A percentile compares a stretch with the other conserved stretches of the same genome.
These are phyloP conservation scores for Turnera subulata DNA, from an alignment of 345 rosid species.

Conservation along the genomic window DNA sequence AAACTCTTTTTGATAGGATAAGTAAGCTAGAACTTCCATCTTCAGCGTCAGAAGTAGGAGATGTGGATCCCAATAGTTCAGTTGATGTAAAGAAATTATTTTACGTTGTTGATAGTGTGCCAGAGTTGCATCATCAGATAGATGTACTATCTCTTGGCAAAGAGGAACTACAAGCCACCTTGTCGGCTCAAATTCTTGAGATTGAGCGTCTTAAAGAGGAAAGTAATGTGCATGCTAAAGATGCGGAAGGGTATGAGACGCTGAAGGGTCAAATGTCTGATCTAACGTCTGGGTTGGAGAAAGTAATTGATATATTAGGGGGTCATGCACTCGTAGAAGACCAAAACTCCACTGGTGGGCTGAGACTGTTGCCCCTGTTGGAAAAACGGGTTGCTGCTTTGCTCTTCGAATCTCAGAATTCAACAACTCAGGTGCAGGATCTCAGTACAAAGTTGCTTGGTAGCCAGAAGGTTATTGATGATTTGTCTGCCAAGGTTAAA, in stretches of 20 bases:
- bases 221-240: conserved; percentile 27
- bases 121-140: conserved; percentile 51
- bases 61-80: conserved; percentile 33
- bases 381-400: conserved; percentile 50
- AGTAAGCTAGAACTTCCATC: conserved; percentile 41
- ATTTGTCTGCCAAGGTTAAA: conserved; percentile 51
- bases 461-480: conserved; percentile 64
- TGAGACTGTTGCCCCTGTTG: conserved; percentile 41
- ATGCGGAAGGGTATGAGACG: conserved; percentile 40
- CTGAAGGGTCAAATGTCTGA: conserved; percentile 48
- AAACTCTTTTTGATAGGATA: conserved; percentile 53
- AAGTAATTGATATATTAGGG: conserved; percentile 41
- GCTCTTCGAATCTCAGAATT: conserved; percentile 54
- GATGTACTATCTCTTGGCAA: conserved; percentile 41
- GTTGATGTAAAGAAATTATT: conserved; percentile 52
- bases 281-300: conserved; percentile 49
- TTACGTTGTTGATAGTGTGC: conserved; percentile 46
- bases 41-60: conserved; percentile 31
- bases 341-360: conserved; percentile 31
- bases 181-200: conserved; percentile 49
- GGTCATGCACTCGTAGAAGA: conserved; percentile 39
- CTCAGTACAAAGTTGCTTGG: conserved; percentile 53
- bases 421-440: conserved; percentile 56
- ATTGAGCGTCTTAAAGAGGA: conserved; percentile 55
- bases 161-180: conserved; percentile 47